Evolutionary conservation across 176 grass and related monocot species (phyloP), one percentile per base, ranked within the genome.

Genomic region (Rhynchospora breviuscula): DNA sequence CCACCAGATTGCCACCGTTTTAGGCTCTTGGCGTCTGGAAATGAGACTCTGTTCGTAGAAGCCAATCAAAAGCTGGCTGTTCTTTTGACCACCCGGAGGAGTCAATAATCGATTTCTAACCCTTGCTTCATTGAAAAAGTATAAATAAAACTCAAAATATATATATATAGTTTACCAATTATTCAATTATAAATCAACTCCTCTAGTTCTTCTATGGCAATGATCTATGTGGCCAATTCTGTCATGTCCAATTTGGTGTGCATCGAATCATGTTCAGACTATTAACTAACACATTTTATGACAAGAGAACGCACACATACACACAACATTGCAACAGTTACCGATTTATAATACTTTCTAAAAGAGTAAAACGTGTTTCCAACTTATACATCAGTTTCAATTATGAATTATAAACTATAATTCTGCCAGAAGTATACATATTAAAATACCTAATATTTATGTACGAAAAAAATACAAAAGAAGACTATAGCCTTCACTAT

Each of bases 401-500:
- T 54, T 57, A 78, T 56, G 23, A 29, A 54, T 78, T 56, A 78
- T 47, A 17, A 57, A 78, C 73, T 78, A 77, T 78, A 15, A 23
- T 33, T 57, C 73, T 33, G 51, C 49, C 48, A 57, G 49, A 78
- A 78, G 53, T 77, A 17, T 78, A 57, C 25, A 78, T 52, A 21
- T 75, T 46, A 1, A 25, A 67, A 14, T 56, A 78, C 56, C 51
- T 78, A 78, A 15, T 77, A 23, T 57, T 40, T 78, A 57, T 7
- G 51, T 78, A 78, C 33, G 26, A 33, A 78, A 77, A 76, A 54
- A 57, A 78, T 57, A 78, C 14, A n/a, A 57, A 6, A 45, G 9
- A 75, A 23, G 56, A 47, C 51, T 72, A 84, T 59, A 75, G 35
- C 79, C n/a, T 81, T 56, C 60, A 64, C 79, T 63, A 59, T 21